Conservation (phyloP, 805 yeast species). For the Metschnikowia lachancei region DNA sequence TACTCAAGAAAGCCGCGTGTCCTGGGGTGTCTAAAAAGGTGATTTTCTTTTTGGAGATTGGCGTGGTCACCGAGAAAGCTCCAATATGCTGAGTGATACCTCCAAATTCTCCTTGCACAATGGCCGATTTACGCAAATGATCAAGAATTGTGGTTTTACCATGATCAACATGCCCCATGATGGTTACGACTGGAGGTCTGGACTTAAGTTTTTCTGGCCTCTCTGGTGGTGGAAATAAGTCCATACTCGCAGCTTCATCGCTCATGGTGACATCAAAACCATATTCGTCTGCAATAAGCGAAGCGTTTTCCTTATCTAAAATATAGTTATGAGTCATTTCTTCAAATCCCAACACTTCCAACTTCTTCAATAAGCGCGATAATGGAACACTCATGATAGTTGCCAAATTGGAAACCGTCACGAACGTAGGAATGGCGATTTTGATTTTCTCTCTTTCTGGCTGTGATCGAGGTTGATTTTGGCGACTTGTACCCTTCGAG, state of each 20-base stretch:
- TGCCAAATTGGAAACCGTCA: conserved; percentile 77
- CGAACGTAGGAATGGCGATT: conserved; percentile 66
- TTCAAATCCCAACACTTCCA: conserved; percentile 72
- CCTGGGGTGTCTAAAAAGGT: conserved; percentile 98
- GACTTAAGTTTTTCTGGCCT: conserved; percentile 48
- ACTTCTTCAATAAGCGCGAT: conserved; percentile 52
- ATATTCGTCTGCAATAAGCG: conserved; percentile 83
- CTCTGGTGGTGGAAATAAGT: conserved; percentile 54
- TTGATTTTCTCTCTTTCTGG: conserved; percentile 23
- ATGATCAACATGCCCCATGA: conserved; percentile 99
- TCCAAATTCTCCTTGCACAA: conserved; percentile 84
- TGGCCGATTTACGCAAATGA: conserved; percentile 75
- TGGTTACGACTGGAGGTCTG: conserved; percentile 92
- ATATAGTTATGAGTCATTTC: conserved; percentile 70
- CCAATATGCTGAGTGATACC: conserved; percentile 98
- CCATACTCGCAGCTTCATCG: conserved; percentile 53
- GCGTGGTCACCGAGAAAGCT: conserved; percentile 86
- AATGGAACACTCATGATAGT: conserved; percentile 65
- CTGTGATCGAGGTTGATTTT: conserved; percentile 1
- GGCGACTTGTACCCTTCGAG: conserved; percentile 3
- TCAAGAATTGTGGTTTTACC: conserved; percentile 96
- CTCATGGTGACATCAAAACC: conserved; percentile 63
- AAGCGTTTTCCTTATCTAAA: conserved; percentile 81
- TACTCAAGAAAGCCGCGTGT: conserved; percentile 92
- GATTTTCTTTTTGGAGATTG: conserved; percentile 66